Evolutionary conservation across 2,329 filamentous ascomycete species (phyloP).

Genomic region (Hypoxylon sp.): DNA sequence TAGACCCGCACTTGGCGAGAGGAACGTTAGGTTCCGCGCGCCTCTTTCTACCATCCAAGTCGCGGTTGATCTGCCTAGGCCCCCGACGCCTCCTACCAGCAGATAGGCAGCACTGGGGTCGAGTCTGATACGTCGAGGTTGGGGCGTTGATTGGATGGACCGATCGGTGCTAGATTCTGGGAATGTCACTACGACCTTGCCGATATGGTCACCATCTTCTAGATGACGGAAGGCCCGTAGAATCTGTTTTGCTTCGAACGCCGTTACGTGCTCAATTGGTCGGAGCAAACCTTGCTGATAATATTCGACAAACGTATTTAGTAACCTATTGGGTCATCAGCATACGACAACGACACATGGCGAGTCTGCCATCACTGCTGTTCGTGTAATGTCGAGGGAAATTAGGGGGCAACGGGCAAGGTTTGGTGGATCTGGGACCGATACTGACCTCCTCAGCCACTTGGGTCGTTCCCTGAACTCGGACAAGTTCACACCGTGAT

Average conservation of each 20-base stretch:
- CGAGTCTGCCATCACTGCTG: neutral
- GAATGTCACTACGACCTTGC: constrained; percentile 55
- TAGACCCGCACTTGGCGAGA: constrained; percentile 51
- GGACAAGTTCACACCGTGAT: constrained; percentile 52
- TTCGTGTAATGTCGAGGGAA: neutral
- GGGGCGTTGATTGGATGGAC: constrained; percentile 18
- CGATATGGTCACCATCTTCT: constrained; percentile 56
- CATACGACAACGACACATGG: constrained; percentile 21
- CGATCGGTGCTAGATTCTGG: constrained; percentile 26
- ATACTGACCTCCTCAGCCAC: constrained; percentile 32
- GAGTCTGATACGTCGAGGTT: constrained; percentile 30
- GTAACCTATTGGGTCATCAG: constrained; percentile 26
- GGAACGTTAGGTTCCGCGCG: constrained; percentile 54
- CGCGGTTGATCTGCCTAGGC: constrained; percentile 46
- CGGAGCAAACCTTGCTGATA: constrained; percentile 32
- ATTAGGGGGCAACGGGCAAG: neutral
- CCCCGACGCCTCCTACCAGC: constrained; percentile 50
- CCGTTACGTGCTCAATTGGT: constrained; percentile 40
- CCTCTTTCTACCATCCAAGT: constrained; percentile 53
- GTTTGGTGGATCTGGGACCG: constrained; percentile 5
- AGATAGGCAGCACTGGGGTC: constrained; percentile 45
- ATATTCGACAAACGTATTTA: constrained; percentile 30
- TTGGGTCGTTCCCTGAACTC: constrained; percentile 35
- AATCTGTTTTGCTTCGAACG: constrained; percentile 45
- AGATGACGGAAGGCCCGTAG: constrained; percentile 54